Percentiles rank a stretch among this genome's conserved stretches.
phyloP scores from a whole-genome alignment of 495 filamentous ascomycete genomes.

The Neurospora africana region DNA sequence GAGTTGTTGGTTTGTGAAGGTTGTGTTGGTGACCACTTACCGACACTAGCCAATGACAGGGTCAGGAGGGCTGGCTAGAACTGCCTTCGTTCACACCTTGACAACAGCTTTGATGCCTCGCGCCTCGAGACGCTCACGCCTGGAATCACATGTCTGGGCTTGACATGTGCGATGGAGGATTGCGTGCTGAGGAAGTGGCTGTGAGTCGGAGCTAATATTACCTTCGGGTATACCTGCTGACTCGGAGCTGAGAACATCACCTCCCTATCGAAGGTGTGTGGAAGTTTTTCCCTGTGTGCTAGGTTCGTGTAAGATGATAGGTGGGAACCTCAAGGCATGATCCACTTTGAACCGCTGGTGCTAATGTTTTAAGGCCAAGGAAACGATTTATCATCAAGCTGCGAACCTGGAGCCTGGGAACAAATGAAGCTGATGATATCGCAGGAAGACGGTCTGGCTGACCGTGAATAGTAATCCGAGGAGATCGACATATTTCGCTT shows the following conservation, averaged over 20 bases:
- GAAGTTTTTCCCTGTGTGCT: not conserved
- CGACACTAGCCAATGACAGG: not conserved
- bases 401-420: not conserved
- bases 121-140: not conserved
- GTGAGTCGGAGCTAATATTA: not conserved
- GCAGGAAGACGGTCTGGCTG: not conserved
- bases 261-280: not conserved
- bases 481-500: not conserved
- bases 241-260: not conserved
- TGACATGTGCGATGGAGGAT: not conserved
- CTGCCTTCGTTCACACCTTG: not conserved
- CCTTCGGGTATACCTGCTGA: not conserved
- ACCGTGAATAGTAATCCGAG: not conserved
- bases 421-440: not conserved
- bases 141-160: not conserved
- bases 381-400: not conserved
- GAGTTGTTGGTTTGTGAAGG: not conserved
- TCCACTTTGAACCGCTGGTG: too few species aligned
- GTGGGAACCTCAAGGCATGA: too few species aligned
- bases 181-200: too few species aligned
- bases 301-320: not conserved
- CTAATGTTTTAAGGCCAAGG: too few species aligned
- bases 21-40: not conserved
- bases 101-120: not conserved
- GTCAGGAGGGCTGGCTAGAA: not conserved